phyloP scores from a whole-genome alignment of 768 basidiomycete species.

The Leccinum sublutescens region DNA sequence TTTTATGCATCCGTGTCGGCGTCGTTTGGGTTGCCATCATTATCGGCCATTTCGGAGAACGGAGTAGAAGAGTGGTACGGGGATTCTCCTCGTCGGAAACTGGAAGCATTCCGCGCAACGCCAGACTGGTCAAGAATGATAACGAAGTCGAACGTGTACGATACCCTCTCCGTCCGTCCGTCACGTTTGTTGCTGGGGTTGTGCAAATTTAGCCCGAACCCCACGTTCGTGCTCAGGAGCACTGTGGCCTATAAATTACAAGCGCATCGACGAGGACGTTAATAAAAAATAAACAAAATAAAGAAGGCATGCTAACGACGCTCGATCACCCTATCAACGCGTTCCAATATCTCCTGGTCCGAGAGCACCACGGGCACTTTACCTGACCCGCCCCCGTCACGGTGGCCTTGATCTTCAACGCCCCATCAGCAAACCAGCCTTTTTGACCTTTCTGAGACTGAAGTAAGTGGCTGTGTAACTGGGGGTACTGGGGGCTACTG shows the following conservation, averaged over 20 bases:
- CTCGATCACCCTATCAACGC: background rate
- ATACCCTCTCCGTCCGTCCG: conserved; percentile 12
- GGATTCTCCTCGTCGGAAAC: conserved; percentile 51
- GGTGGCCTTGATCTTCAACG: conserved; percentile 4
- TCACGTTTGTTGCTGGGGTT: conserved; percentile 44
- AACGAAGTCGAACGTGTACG: conserved; percentile 29
- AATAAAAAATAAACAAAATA: background rate
- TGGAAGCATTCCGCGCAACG: conserved; percentile 48
- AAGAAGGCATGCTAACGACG: background rate
- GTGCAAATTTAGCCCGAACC: conserved; percentile 65
- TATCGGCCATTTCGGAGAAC: conserved; percentile 34
- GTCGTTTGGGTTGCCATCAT: conserved; percentile 63
- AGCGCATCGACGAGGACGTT: too few relatives aligned
- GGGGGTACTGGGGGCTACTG: too few relatives aligned
- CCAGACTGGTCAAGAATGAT: conserved; percentile 33
- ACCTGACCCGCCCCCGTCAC: conserved; percentile 16
- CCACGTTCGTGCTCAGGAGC: conserved; percentile 25
- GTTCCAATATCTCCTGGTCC: conserved; percentile 12
- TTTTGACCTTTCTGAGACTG: too few relatives aligned
- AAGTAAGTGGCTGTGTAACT: too few relatives aligned
- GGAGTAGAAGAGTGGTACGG: conserved; percentile 61
- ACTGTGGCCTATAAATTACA: conserved; percentile 25
- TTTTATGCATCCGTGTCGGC: conserved; percentile 81
- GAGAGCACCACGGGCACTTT: conserved; percentile 21
- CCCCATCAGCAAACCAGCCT: too few relatives aligned